Conservation (phyloP, 2,329 filamentous ascomycete genomes). For the Phialemonium atrogriseum region DNA sequence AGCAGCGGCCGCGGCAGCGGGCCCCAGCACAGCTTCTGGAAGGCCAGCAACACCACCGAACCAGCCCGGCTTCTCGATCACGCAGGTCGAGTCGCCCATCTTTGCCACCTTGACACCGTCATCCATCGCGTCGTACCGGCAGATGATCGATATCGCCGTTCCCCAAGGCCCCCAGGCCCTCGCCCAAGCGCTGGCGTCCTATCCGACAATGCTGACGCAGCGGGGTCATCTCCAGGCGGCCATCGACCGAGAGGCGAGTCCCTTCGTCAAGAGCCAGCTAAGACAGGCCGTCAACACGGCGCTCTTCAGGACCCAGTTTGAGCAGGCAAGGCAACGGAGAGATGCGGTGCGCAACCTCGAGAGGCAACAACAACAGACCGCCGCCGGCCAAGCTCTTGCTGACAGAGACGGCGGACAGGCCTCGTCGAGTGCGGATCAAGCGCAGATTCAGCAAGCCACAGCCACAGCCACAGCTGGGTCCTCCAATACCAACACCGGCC, state of each 20-base stretch:
- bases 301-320: constrained; percentile 35
- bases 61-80: constrained; percentile 10
- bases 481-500: too few relatives aligned
- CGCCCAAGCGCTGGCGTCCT: constrained; percentile 33
- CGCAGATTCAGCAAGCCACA: too few relatives aligned
- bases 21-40: constrained; percentile 1
- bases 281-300: constrained; percentile 40
- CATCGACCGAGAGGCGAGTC: constrained; percentile 43
- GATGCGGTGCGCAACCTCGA: constrained; percentile 16
- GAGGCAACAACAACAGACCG: too few relatives aligned
- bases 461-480: too few relatives aligned
- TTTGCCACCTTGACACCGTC: constrained; percentile 23
- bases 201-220: constrained; percentile 40
- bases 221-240: constrained; percentile 39
- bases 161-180: constrained; percentile 40
- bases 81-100: constrained; percentile 21
- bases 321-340: constrained; percentile 24
- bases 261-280: constrained; percentile 38
- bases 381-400: too few relatives aligned
- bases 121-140: constrained; percentile 33
- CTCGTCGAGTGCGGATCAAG: too few relatives aligned
- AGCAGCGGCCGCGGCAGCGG: constrained; percentile 3
- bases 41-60: constrained; percentile 7
- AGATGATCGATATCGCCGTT: constrained; percentile 45
- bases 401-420: too few relatives aligned